Evolutionary conservation across 768 basidiomycete genomes (phyloP), one percentile per base, ranked within the genome.

Genomic region (Pleurotus giganteus): DNA sequence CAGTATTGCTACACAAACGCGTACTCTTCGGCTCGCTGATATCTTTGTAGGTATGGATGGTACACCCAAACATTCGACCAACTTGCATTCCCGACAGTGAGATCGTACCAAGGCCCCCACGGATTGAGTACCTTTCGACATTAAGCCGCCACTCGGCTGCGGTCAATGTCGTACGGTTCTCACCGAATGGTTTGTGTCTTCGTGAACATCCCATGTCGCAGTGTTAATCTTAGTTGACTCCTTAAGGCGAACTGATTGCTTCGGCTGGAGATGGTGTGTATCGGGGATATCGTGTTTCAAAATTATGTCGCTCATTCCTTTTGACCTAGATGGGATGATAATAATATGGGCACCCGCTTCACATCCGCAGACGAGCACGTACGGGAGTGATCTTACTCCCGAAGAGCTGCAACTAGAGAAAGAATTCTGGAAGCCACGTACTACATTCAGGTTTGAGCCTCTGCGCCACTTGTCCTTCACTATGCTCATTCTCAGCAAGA

Each of bases 111-210:
- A 66, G 80, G 26, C 75, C 75, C 0, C 91, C 97, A n/a, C 84
- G 93, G 57, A 91, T 96, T 41, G 97, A 98, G 66, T 99, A 98
- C 66, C 86, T 98, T 26, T 88, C 97, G 4, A 98, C 97, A 0
- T 81, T 99, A 52, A 88, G 81, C 63, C 84, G 93, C 65, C 97
- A 99, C 70, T 92, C 91, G 12, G 93, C 91, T 15, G 85, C 94
- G 3, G 96, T 99, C 50, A 99, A 99, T 60, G 96, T 97, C 5
- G 96, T 96, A 24, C 77, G 97, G 43, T 99, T 90, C 73, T 95
- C 91, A 63, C 97, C 97, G 8, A 94, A 90, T 62, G 97, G 96
- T 89, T 53, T 55, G 63, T 56, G 45, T 53, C 57, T 42, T 2
- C 4, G 17, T 23, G 34, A 15, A 4, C 13, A 23, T 34, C 11